Evolutionary conservation across 805 yeast genomes (phyloP), one percentile per base, ranked within the genome.

Genomic region (Candida lessepsii): DNA sequence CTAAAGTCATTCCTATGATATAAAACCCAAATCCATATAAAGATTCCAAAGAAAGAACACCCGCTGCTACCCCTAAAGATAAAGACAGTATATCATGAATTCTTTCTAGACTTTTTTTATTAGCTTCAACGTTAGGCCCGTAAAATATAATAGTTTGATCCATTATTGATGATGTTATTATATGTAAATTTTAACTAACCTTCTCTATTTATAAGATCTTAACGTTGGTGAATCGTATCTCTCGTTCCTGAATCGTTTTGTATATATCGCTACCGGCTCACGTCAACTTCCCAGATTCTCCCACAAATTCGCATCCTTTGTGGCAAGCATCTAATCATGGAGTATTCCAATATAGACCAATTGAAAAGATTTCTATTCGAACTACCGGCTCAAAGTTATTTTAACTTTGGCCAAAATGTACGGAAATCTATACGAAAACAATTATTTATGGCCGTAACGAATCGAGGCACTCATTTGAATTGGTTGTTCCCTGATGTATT

Each of bases 21-120:
- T 63, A 70, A 46, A 70, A 60, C 13, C 50, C 46, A 40, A 69
- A 61, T 15, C 75, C 75, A 24, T 49, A 34, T 17, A 45, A 19
- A 3, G 71, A 57, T 41, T 67, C 73, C 35, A 69, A 50, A 2
- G 71, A 60, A 40, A 69, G 52, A 10, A 63, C 53, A 0, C 75
- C 75, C 2, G 71, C 62, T 3, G 61, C 72, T 6, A 65, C 56
- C 1, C 75, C 75, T 24, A 67, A 53, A 5, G 56, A 59, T 26
- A 70, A 53, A 24, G 67, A 56, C 50, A 63, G 53, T 7, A 68
- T 53, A 43, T 69, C 72, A 38, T 67, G 70, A 3, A 66, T 54
- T 27, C 54, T 59, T 35, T 62, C 58, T 20, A 46, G 45, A 40
- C 62, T 61, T 40, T 50, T 52, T 32, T 45, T 37, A 49, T 65